These are phyloP conservation scores for Cyberlindnera maritima DNA, from an alignment of 805 yeast genomes.

Conservation along the genomic window DNA sequence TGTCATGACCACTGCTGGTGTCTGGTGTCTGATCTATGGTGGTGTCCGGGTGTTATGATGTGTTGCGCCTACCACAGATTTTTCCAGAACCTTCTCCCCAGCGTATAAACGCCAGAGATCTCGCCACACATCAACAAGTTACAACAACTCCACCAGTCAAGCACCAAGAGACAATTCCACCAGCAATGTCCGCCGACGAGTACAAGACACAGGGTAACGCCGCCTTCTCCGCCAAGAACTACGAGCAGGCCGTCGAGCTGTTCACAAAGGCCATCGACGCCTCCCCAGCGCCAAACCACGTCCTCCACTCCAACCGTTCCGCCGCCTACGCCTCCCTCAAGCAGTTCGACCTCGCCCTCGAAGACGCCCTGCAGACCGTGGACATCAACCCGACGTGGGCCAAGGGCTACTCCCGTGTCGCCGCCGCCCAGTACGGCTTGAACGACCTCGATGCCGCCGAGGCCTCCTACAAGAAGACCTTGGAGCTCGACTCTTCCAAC, in stretches of 20 bases:
- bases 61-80: not conserved
- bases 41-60: not conserved
- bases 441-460: constrained; percentile 77
- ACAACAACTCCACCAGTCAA: not conserved
- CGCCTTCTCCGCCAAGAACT: constrained; percentile 87
- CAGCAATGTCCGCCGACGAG: constrained; percentile 61
- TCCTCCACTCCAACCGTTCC: constrained; percentile 89
- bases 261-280: constrained; percentile 88
- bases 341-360: constrained; percentile 69
- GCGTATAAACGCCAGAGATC: too few relatives aligned
- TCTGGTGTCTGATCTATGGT: constrained; percentile 8
- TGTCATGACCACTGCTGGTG: too few relatives aligned
- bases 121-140: not conserved
- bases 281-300: constrained; percentile 83
- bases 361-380: constrained; percentile 83
- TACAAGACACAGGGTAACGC: constrained; percentile 91
- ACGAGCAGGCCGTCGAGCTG: constrained; percentile 68
- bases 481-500: constrained; percentile 76
- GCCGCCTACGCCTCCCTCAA: constrained; percentile 83
- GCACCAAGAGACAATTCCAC: too few relatives aligned
- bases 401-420: constrained; percentile 91
- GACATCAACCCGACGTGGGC: constrained; percentile 87
- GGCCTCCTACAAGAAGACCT: constrained; percentile 68
- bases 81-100: not conserved
- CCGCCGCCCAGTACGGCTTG: constrained; percentile 88